Evolutionary conservation across 2,329 filamentous ascomycete species (phyloP).

Genomic region (Fusarium dimerum): DNA sequence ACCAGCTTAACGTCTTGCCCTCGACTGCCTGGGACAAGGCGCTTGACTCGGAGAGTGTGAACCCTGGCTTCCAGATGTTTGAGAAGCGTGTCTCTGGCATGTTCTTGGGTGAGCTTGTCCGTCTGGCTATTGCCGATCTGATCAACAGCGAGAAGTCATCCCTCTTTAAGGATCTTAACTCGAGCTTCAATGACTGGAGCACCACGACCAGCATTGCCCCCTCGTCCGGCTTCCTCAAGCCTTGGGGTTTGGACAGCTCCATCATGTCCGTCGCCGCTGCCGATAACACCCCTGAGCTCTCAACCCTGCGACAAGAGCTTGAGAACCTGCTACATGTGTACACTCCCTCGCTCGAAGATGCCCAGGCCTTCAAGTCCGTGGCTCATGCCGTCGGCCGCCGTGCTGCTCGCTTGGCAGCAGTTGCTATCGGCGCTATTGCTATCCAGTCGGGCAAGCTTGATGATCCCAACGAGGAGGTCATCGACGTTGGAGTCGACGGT

Average conservation of each 20-base stretch:
- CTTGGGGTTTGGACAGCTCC: conserved; percentile 90
- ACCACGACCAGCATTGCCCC: conserved; percentile 70
- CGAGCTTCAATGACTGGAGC: conserved; percentile 66
- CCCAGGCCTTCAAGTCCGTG: conserved; percentile 82
- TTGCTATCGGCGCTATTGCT: conserved; percentile 83
- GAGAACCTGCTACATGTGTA: conserved; percentile 76
- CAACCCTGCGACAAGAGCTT: conserved; percentile 74
- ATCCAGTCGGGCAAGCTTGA: conserved; percentile 75
- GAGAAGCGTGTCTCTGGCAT: conserved; percentile 98
- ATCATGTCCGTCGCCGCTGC: conserved; percentile 86
- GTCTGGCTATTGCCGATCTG: conserved; percentile 72
- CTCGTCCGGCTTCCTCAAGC: conserved; percentile 68
- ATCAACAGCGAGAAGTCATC: conserved; percentile 65
- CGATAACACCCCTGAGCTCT: conserved; percentile 72
- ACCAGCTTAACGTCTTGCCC: conserved; percentile 83
- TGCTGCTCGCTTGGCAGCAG: conserved; percentile 82
- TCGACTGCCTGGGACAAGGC: conserved; percentile 79
- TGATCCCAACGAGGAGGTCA: conserved; percentile 65
- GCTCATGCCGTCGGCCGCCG: conserved; percentile 83
- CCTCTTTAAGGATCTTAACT: conserved; percentile 77
- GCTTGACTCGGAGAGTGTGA: conserved; percentile 78
- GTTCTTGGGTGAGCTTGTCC: conserved; percentile 94
- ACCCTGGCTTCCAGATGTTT: conserved; percentile 97
- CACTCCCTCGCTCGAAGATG: conserved; percentile 78
- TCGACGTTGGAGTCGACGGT: conserved; percentile 93